These are phyloP conservation scores for Metschnikowia henanensis DNA, from an alignment of 805 yeast species.

Conservation along the genomic window DNA sequence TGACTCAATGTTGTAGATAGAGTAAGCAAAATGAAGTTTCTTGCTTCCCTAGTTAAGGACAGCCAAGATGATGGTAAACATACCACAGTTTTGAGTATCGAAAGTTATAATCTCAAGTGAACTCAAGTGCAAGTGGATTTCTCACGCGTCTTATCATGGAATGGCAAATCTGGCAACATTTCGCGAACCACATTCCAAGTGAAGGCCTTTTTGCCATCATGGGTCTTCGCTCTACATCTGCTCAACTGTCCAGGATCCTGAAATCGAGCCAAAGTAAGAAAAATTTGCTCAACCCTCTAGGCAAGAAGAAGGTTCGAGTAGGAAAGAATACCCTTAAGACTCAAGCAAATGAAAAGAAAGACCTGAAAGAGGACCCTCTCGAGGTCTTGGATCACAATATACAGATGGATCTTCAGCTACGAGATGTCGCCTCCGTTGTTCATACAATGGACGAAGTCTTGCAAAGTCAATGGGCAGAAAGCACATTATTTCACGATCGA, in stretches of 20 bases:
- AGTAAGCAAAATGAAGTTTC: too few relatives aligned
- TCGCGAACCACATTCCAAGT: background rate
- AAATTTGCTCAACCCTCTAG: slow-evolving; percentile 27
- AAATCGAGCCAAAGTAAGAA: slow-evolving; percentile 23
- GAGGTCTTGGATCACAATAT: slow-evolving; percentile 36
- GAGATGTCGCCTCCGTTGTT: slow-evolving; percentile 28
- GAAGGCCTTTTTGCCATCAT: slow-evolving; percentile 8
- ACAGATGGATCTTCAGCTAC: slow-evolving; percentile 39
- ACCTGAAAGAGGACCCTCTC: slow-evolving; percentile 12
- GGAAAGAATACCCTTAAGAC: slow-evolving; percentile 2
- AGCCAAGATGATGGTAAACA: too few relatives aligned
- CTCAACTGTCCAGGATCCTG: slow-evolving; percentile 35
- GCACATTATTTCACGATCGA: slow-evolving; percentile 27
- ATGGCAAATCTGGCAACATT: too few relatives aligned
- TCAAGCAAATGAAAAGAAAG: slow-evolving; percentile 3
- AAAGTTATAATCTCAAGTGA: too few relatives aligned
- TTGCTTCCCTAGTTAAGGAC: too few relatives aligned
- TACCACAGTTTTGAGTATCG: too few relatives aligned
- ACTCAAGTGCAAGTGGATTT: too few relatives aligned
- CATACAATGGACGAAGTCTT: slow-evolving; percentile 34
- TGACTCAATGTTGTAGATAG: too few relatives aligned
- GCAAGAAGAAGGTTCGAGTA: slow-evolving; percentile 18
- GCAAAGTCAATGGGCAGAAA: slow-evolving; percentile 40
- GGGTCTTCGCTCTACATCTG: slow-evolving; percentile 37
- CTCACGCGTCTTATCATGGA: too few relatives aligned